A percentile compares a stretch with the other conserved stretches of the same genome.
Evolutionary conservation across 1,284 basidiomycete genomes (phyloP).

Genomic region (Dichomitus squalens): DNA sequence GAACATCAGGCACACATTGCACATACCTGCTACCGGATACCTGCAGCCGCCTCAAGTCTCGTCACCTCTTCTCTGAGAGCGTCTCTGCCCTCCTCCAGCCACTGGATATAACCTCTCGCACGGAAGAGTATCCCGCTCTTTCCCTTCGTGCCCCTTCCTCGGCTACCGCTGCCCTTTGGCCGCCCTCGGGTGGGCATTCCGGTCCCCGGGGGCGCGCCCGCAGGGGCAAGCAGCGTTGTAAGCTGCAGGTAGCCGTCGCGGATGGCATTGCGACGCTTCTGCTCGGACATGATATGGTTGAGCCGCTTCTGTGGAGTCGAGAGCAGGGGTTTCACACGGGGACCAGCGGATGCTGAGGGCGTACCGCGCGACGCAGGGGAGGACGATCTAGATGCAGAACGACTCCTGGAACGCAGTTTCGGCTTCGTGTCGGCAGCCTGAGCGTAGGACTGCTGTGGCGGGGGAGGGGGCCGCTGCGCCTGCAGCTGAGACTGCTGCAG

Average conservation of each 20-base stretch:
- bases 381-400: slow-evolving; percentile 23
- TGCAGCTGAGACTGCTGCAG: slow-evolving; percentile 5
- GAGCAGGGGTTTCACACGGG: slow-evolving; percentile 56
- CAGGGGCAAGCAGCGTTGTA: slow-evolving; percentile 75
- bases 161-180: slow-evolving; percentile 73
- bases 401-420: slow-evolving; percentile 8
- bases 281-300: slow-evolving; percentile 94
- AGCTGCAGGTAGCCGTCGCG: slow-evolving; percentile 87
- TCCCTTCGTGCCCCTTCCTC: slow-evolving; percentile 52
- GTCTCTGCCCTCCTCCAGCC: slow-evolving; percentile 73
- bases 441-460: slow-evolving; percentile 1
- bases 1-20: background rate
- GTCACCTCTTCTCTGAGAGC: slow-evolving; percentile 64
- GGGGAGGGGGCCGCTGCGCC: background rate
- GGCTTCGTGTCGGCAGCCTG: slow-evolving; percentile 15
- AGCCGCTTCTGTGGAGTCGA: slow-evolving; percentile 87
- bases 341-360: slow-evolving; percentile 20
- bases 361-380: slow-evolving; percentile 21
- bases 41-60: slow-evolving; percentile 62
- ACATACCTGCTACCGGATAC: slow-evolving; percentile 31
- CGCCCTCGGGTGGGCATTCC: slow-evolving; percentile 77
- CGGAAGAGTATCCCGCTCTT: slow-evolving; percentile 83
- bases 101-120: slow-evolving; percentile 76
- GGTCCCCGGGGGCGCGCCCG: slow-evolving; percentile 60
- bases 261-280: slow-evolving; percentile 88